A percentile compares a stretch with the other conserved stretches of the same genome.
Evolutionary conservation across 1,139 yeast species (phyloP).

Genomic region (Lodderomyces metapsilosis): DNA sequence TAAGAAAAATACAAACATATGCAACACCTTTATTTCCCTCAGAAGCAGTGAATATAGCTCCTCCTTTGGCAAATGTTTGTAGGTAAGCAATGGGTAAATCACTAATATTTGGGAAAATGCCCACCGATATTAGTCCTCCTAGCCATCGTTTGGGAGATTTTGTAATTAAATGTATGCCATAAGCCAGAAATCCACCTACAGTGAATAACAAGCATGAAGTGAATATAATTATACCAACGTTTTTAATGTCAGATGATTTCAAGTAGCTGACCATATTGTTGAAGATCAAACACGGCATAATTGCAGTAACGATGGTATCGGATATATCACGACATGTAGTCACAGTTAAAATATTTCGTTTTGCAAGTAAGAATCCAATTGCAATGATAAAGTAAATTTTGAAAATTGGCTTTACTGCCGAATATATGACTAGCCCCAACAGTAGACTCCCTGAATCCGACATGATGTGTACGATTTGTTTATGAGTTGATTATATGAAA

Average conservation of each 20-base stretch:
- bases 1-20: slow-evolving; percentile 75
- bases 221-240: slow-evolving; percentile 70
- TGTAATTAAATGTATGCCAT: slow-evolving; percentile 31
- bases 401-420: slow-evolving; percentile 82
- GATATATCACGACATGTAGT: slow-evolving; percentile 75
- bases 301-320: slow-evolving; percentile 65
- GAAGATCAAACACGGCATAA: slow-evolving; percentile 79
- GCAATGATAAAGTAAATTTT: slow-evolving; percentile 78
- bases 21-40: slow-evolving; percentile 83
- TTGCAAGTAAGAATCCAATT: slow-evolving; percentile 68
- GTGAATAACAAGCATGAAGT: slow-evolving; percentile 46
- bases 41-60: slow-evolving; percentile 49
- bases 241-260: slow-evolving; percentile 68
- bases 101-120: slow-evolving; percentile 69
- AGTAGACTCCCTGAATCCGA: slow-evolving; percentile 18
- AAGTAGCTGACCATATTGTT: slow-evolving; percentile 71
- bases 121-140: slow-evolving; percentile 70
- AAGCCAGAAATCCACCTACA: slow-evolving; percentile 37
- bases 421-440: slow-evolving; percentile 71
- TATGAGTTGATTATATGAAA: neutral
- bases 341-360: slow-evolving; percentile 64
- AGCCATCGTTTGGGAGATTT: slow-evolving; percentile 70
- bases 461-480: slow-evolving; percentile 8
- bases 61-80: slow-evolving; percentile 72
- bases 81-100: slow-evolving; percentile 89